Percentiles rank a stretch among this genome's conserved stretches.
Evolutionary conservation across 2,329 filamentous ascomycete species (phyloP).

Genomic region (Claviceps pazoutovae): DNA sequence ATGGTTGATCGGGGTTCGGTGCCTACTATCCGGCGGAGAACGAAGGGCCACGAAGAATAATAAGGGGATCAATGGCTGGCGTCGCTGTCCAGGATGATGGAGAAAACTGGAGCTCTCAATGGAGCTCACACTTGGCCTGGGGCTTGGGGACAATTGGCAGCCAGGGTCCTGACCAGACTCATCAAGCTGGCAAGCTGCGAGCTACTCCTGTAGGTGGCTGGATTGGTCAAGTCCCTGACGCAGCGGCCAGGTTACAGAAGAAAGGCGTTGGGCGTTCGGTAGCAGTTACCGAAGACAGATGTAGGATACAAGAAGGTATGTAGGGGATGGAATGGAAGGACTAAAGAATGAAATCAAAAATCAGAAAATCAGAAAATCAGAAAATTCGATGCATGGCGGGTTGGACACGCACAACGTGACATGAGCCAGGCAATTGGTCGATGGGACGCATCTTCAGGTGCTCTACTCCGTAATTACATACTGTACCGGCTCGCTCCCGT

Average conservation of each 20-base stretch:
- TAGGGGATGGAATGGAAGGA: too few species aligned
- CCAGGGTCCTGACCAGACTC: constrained; percentile 1
- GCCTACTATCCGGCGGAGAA: neutral
- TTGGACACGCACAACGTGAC: neutral
- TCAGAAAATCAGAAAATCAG: too few species aligned
- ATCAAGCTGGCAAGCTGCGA: neutral
- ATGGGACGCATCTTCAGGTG: too few species aligned
- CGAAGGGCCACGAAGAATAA: neutral
- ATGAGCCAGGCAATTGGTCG: neutral
- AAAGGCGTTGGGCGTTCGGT: neutral
- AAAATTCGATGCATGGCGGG: neutral
- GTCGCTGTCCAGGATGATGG: constrained; percentile 4
- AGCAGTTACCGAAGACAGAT: neutral
- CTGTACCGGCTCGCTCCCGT: too few species aligned
- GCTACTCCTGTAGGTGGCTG: too few species aligned
- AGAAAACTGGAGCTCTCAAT: constrained; percentile 8
- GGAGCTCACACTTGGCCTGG: neutral
- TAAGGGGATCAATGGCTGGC: constrained; percentile 4
- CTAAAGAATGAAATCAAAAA: too few species aligned
- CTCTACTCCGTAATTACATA: too few species aligned
- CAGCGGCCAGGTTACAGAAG: neutral
- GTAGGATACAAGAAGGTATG: neutral
- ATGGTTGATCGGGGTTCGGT: neutral
- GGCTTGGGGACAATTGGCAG: neutral
- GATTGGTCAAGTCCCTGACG: neutral